These are phyloP conservation scores for Kwoniella shivajii DNA, from an alignment of 1,284 basidiomycete species.

Conservation along the genomic window DNA sequence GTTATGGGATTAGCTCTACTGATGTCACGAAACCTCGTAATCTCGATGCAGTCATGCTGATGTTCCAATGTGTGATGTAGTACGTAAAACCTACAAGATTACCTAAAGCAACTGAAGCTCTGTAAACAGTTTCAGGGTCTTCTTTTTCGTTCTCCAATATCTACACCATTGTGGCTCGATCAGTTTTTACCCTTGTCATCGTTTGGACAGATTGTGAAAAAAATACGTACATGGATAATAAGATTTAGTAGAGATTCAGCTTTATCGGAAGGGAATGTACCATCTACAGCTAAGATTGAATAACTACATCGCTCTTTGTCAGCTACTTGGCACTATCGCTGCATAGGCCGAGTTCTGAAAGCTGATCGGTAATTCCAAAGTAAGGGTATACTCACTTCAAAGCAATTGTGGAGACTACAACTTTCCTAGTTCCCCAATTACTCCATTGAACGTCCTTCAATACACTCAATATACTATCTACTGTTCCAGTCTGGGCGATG, in stretches of 20 bases:
- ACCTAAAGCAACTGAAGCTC: slow-evolving; percentile 81
- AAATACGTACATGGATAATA: slow-evolving; percentile 23
- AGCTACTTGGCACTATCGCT: neutral
- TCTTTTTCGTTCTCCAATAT: slow-evolving; percentile 66
- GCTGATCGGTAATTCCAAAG: too few relatives aligned
- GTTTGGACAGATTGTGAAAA: neutral
- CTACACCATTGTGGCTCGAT: slow-evolving; percentile 46
- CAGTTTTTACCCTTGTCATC: neutral
- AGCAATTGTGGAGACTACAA: slow-evolving; percentile 45
- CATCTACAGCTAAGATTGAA: slow-evolving; percentile 36
- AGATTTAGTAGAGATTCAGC: slow-evolving; percentile 16
- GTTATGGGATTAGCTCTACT: too few relatives aligned
- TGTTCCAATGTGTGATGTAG: too few relatives aligned
- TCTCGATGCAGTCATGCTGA: too few relatives aligned
- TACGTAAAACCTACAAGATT: slow-evolving; percentile 70
- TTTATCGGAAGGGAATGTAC: neutral
- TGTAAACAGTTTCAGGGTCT: slow-evolving; percentile 83
- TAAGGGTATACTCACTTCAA: slow-evolving; percentile 44
- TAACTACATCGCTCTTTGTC: slow-evolving; percentile 40
- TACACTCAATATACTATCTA: slow-evolving; percentile 58
- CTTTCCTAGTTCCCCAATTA: slow-evolving; percentile 36
- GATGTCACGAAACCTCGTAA: too few relatives aligned
- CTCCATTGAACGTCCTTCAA: slow-evolving; percentile 53
- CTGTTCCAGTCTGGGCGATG: slow-evolving; percentile 60
- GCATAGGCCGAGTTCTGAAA: neutral